Conservation (phyloP, 2,329 filamentous ascomycete species). For the Colletotrichum phormii region DNA sequence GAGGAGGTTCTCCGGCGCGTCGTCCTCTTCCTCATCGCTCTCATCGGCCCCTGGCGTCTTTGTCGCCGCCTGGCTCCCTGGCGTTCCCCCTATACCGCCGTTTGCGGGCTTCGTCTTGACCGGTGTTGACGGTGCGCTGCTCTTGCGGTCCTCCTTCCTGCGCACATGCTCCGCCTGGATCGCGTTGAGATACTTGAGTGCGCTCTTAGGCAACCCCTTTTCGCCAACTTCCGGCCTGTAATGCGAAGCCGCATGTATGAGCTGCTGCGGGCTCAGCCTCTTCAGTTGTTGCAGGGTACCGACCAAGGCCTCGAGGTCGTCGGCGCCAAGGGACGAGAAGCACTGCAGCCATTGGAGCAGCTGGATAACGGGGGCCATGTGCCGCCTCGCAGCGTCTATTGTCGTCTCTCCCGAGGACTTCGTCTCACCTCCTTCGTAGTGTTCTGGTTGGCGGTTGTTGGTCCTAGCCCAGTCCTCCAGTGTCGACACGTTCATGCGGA, state of each 20-base stretch:
- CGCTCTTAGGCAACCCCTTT: conserved; percentile 88
- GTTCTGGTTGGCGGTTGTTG: conserved; percentile 94
- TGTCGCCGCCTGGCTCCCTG: conserved; percentile 55
- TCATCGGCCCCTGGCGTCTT: conserved; percentile 46
- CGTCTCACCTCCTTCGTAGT: conserved; percentile 93
- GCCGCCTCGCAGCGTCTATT: conserved; percentile 83
- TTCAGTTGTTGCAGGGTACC: conserved; percentile 91
- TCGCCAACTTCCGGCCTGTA: conserved; percentile 96
- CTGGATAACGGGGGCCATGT: conserved; percentile 91
- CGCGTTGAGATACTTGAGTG: conserved; percentile 85
- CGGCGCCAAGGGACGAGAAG: conserved; percentile 88
- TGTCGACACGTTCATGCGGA: conserved; percentile 97
- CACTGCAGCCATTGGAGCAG: conserved; percentile 97
- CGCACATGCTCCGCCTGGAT: conserved; percentile 80
- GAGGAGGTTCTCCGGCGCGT: conserved; percentile 79
- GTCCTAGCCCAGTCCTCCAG: conserved; percentile 95
- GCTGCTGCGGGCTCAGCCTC: conserved; percentile 84
- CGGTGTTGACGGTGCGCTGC: conserved; percentile 59
- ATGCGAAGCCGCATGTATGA: conserved; percentile 91
- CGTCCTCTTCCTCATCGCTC: conserved; percentile 70
- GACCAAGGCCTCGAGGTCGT: conserved; percentile 89
- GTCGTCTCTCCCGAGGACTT: conserved; percentile 87
- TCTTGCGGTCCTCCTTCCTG: conserved; percentile 67
- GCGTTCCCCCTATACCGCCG: conserved; percentile 56
- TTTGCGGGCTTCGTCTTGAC: conserved; percentile 51